Base-by-base conservation (phyloP, 257 asterid species). In the Solanum acaule region DNA sequence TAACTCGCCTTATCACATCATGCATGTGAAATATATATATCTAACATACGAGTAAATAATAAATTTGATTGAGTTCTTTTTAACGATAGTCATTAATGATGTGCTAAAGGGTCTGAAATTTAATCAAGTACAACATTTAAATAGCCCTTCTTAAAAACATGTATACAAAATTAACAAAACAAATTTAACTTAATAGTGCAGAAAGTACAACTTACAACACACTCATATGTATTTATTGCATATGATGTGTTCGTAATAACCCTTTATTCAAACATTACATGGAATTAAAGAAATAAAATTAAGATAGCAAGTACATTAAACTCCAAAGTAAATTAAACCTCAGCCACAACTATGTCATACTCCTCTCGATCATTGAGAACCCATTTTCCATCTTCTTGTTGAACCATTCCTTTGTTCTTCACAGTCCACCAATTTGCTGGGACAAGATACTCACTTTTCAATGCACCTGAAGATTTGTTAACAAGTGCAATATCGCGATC, bases 331-430 rank as follows among this genome's bases (percentile, higher is more conserved):
- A 73, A 34, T 34, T 73, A 73, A 73, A 73, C 27, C 8, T 78
- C 63, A 3, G 35, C 52, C 14, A 78, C 61, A 22, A 73, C 6
- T 78, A 78, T 12, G 2, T 78, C 84, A 78, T 78, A 78, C 6
- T 86, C 84, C 72, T 93, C 94, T 86, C 88, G 93, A 88, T 94
- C 99, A 88, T 44, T 78, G 89, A 95, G 88, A 42, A 90, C 72
- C 99, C 99, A 96, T 44, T 96, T 88, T 38, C 98, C 99, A 92
- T 95, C 96, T 6, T 79, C 92, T 77, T 90, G 89, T 87, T 95
- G 99, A 94, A 95, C 94, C 98, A 96, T 93, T 8, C 98, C 98
- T 61, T 91, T 94, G 31, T 96, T 87, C 92, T 90, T 91, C 72
- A 91, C 89, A 81, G 94, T 88, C 95, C 95, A 92, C 99, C 99